Evolutionary conservation across 345 rosid species (phyloP).

Genomic region (Ailanthus altissimus): DNA sequence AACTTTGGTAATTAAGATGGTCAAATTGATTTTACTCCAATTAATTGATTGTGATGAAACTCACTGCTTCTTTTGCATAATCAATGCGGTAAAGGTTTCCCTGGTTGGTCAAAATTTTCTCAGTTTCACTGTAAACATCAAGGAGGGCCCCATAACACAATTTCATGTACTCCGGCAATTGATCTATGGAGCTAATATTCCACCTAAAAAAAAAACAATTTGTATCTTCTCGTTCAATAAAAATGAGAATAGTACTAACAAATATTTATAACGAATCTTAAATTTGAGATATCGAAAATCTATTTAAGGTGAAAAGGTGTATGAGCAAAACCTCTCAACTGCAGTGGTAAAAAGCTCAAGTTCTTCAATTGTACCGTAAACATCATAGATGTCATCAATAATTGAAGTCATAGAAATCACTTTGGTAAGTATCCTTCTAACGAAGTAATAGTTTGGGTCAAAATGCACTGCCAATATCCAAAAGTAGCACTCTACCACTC

Average conservation of each 20-base stretch:
- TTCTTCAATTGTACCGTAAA: conserved; percentile 36
- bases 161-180: conserved; percentile 40
- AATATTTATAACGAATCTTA: neutral
- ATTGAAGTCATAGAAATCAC: conserved; percentile 22
- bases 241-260: neutral
- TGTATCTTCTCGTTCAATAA: neutral
- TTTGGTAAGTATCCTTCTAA: conserved; percentile 27
- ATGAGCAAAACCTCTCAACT: conserved; percentile 22
- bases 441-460: conserved; percentile 19
- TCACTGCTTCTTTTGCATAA: conserved; percentile 37
- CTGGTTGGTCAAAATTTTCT: conserved; percentile 14
- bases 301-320: neutral
- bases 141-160: conserved; percentile 29
- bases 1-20: neutral
- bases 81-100: conserved; percentile 24
- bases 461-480: conserved; percentile 23
- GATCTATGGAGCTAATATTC: conserved; percentile 16
- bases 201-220: conserved; percentile 25
- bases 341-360: conserved; percentile 28
- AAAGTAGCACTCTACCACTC: conserved; percentile 41
- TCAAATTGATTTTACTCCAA: no score
- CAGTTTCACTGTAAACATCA: conserved; percentile 35
- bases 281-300: neutral
- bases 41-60: neutral
- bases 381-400: conserved; percentile 33